A percentile compares a stretch with the other conserved stretches of the same genome.
Conservation (phyloP, 2,329 filamentous ascomycete species). For the Fusarium albosuccineum region DNA sequence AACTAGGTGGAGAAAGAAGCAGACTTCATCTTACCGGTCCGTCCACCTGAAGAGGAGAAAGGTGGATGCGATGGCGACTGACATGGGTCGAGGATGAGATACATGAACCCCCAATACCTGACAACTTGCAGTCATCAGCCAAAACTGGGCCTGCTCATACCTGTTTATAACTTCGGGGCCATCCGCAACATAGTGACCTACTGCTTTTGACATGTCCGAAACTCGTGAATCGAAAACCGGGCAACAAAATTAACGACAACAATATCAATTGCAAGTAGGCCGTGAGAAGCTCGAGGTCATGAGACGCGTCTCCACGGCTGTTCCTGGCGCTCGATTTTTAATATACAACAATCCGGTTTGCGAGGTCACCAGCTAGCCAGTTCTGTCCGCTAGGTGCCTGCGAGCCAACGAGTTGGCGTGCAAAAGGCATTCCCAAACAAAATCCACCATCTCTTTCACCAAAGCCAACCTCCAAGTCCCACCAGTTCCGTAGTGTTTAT, state of each 20-base stretch:
- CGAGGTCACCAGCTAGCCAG: conserved; percentile 24
- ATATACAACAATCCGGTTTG: conserved; percentile 37
- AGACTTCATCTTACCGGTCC: background rate
- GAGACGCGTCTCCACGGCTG: conserved; percentile 16
- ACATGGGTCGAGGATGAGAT: conserved; percentile 28
- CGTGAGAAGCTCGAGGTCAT: conserved; percentile 32
- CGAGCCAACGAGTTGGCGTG: conserved; percentile 20
- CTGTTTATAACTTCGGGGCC: no score
- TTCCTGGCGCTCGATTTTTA: conserved; percentile 33
- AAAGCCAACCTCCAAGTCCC: conserved; percentile 1
- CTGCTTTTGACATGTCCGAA: no score
- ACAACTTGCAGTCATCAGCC: background rate
- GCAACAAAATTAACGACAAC: conserved; percentile 15
- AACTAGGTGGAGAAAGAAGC: conserved; percentile 7
- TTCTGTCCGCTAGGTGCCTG: conserved; percentile 1
- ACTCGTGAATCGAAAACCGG: background rate
- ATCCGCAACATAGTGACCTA: no score
- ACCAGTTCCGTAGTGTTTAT: background rate
- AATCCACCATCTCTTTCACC: conserved; percentile 25
- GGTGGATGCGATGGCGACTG: conserved; percentile 7
- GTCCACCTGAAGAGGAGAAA: conserved; percentile 9
- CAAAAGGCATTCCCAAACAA: conserved; percentile 15
- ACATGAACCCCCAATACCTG: conserved; percentile 20
- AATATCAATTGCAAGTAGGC: conserved; percentile 35
- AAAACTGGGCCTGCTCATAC: background rate